Evolutionary conservation across 2,329 filamentous ascomycete species (phyloP), one percentile per base, ranked within the genome.

Genomic region (Aspergillus glaucus): DNA sequence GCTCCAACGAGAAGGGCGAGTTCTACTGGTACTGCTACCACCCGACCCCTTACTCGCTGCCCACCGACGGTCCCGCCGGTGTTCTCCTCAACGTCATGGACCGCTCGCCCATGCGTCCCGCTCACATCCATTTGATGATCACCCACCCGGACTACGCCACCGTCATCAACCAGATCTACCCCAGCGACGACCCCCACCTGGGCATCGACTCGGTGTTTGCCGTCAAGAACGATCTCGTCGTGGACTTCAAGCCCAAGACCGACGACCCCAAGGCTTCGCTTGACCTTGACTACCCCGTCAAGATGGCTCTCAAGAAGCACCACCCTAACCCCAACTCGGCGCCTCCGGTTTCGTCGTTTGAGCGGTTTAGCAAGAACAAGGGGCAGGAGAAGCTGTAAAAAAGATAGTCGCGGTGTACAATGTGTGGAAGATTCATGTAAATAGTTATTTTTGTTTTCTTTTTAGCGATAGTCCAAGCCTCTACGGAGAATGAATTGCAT

Each of bases 11-110:
- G 59, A 78, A 88, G 53, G 86, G 86, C 58, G 78, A 83, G 53
- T 67, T 64, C 66, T 87, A 84, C 71, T 79, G 75, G 71, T 84
- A 87, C 70, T 88, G 88, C 79, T 88, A 85, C 76, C 80, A 86
- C 69, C 86, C 86, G 1, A 88, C 85, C 0, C 81, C 83, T 4
- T 88, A 88, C 71, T 84, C 83, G 36, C 75, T 88, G 53, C 84
- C 84, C 41, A 82, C 78, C 45, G 81, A 86, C 58, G 85, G 74
- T 9, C 78, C 79, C 30, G 76, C 78, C 19, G 78, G 73, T 58
- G 71, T 73, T 12, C 69, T 82, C 15, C 71, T 82, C 55, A 69
- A 68, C 30, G 60, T 77, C 2, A 72, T 82, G 60, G 79, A 81
- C 65, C 73, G 79, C 50, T 79, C 80, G 53, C 78, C 79, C 17